Conservation (phyloP, 306 rosid genomes). For the Prunus salicina region DNA sequence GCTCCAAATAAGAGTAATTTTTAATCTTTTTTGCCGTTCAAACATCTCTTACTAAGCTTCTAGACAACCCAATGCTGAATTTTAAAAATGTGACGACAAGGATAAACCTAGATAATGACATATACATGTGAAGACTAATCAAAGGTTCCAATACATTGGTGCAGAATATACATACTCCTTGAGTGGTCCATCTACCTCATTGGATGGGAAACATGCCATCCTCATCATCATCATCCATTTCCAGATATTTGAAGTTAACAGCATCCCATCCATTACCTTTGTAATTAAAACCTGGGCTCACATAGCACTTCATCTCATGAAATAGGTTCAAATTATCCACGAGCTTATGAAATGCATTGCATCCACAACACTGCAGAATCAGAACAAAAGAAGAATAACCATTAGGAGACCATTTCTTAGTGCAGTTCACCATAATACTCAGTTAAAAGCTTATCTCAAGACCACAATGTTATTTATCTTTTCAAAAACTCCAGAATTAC, state of each 20-base stretch:
- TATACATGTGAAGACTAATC: conserved; percentile 42
- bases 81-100: conserved; percentile 7
- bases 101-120: conserved; percentile 13
- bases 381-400: not conserved
- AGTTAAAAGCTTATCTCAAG: not conserved
- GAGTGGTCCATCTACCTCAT: conserved; percentile 35
- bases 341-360: conserved; percentile 91
- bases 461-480: not conserved
- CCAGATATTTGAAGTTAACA: conserved; percentile 61
- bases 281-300: conserved; percentile 73
- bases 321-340: conserved; percentile 93
- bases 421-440: not conserved
- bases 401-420: not conserved
- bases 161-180: conserved; percentile 36
- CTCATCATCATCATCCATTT: conserved; percentile 42
- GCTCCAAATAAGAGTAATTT: conserved; percentile 2
- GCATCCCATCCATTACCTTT: conserved; percentile 70
- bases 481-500: not conserved
- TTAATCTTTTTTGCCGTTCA: conserved; percentile 10
- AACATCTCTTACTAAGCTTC: conserved; percentile 1
- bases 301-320: conserved; percentile 86
- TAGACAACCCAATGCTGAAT: conserved; percentile 3
- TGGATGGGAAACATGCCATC: conserved; percentile 53
- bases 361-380: conserved; percentile 76
- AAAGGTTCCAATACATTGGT: conserved; percentile 23